Percentiles rank a stretch among this genome's conserved stretches.
Conservation (phyloP, 805 yeast species). For the Saturnispora mendoncae region DNA sequence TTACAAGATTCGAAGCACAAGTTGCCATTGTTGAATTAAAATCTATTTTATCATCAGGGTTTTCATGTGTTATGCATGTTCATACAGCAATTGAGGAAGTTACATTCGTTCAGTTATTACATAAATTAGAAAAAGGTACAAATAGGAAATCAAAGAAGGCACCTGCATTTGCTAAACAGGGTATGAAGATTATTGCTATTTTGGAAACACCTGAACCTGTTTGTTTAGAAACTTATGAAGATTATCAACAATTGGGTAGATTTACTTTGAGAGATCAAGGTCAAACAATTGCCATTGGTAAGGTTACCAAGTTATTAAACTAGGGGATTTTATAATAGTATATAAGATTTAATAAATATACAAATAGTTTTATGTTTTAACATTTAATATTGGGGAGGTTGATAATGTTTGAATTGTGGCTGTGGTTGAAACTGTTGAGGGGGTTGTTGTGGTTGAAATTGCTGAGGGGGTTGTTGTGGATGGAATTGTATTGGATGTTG, state of each 20-base stretch:
- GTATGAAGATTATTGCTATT: conserved; percentile 94
- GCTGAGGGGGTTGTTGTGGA: not conserved
- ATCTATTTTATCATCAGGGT: conserved; percentile 90
- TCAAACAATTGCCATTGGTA: conserved; percentile 96
- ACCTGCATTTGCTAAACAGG: conserved; percentile 97
- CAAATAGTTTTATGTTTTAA: no score
- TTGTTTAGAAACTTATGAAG: conserved; percentile 87
- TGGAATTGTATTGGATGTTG: not conserved
- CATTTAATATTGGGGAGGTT: not conserved
- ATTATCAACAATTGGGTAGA: conserved; percentile 94
- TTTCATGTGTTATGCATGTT: conserved; percentile 96
- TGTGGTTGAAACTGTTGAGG: not conserved
- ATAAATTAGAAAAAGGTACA: conserved; percentile 92
- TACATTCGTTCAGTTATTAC: conserved; percentile 67
- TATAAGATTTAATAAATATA: no score
- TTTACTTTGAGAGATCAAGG: conserved; percentile 99
- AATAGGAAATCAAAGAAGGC: conserved; percentile 94
- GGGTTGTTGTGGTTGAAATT: not conserved
- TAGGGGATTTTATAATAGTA: no score
- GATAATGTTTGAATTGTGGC: not conserved
- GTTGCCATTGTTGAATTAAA: conserved; percentile 94
- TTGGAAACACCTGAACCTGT: conserved; percentile 81
- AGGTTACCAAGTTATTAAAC: conserved; percentile 79
- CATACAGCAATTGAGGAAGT: conserved; percentile 99
- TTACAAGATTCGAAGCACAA: conserved; percentile 88